These are phyloP conservation scores for Carex cristatella DNA, from an alignment of 176 grass and related monocot species.

Conservation along the genomic window DNA sequence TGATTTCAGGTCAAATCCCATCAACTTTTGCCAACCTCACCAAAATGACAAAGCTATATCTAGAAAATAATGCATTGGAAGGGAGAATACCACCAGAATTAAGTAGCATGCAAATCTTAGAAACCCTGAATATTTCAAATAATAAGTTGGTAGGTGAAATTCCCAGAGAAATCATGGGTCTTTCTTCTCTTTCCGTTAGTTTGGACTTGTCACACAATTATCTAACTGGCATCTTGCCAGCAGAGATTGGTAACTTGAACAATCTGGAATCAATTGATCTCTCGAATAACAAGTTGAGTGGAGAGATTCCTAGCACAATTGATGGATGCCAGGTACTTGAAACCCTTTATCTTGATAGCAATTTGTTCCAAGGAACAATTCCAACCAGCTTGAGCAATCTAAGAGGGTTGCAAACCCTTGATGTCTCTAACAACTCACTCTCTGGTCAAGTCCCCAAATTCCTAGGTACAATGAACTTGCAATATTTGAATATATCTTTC, in stretches of 20 bases:
- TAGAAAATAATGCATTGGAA: background rate
- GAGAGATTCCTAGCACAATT: conserved; percentile 23
- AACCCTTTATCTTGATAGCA: conserved; percentile 14
- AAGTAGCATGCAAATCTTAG: conserved; percentile 1
- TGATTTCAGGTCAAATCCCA: background rate
- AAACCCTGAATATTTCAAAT: conserved; percentile 6
- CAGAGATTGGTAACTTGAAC: conserved; percentile 17
- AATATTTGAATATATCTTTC: background rate
- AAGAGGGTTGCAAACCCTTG: conserved; percentile 1
- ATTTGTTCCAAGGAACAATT: conserved; percentile 21
- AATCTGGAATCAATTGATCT: background rate
- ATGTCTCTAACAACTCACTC: conserved; percentile 3
- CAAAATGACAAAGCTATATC: background rate
- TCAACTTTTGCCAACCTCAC: background rate
- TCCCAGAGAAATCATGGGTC: background rate
- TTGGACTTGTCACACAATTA: background rate
- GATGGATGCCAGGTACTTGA: conserved; percentile 5
- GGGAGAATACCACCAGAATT: background rate
- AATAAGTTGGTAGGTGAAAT: conserved; percentile 27
- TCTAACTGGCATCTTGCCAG: background rate
- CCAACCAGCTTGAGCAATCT: conserved; percentile 13
- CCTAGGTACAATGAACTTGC: background rate
- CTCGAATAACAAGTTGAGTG: conserved; percentile 24
- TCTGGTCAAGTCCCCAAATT: background rate
- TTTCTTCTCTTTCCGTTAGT: background rate